These are phyloP conservation scores for Pezicula neosporulosa DNA, from an alignment of 2,329 filamentous ascomycete species.

Conservation along the genomic window DNA sequence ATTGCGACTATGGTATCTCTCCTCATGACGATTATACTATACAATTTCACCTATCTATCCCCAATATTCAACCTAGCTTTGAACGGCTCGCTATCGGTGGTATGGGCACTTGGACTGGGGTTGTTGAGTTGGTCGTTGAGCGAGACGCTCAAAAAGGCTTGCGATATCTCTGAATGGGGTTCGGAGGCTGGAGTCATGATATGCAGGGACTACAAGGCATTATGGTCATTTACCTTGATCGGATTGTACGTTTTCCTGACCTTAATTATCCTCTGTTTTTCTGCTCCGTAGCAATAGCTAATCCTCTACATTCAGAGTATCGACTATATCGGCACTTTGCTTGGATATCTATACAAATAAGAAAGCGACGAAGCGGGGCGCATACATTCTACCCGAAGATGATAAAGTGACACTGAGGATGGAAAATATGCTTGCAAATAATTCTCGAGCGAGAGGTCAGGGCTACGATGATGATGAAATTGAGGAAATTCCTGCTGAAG, in stretches of 20 bases:
- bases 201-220: constrained; percentile 25
- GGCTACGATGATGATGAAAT: background rate
- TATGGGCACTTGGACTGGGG: constrained; percentile 22
- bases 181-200: constrained; percentile 18
- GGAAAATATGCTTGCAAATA: constrained; percentile 10
- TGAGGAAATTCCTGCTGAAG: no score
- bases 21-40: constrained; percentile 22
- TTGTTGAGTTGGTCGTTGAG: constrained; percentile 23
- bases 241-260: constrained; percentile 18
- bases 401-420: constrained; percentile 18
- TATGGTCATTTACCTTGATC: constrained; percentile 25
- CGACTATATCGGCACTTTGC: constrained; percentile 19
- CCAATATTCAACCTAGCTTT: constrained; percentile 23
- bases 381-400: constrained; percentile 22
- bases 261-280: background rate
- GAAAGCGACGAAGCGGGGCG: constrained; percentile 13
- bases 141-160: constrained; percentile 21
- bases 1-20: constrained; percentile 18
- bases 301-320: constrained; percentile 9
- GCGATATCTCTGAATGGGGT: constrained; percentile 16
- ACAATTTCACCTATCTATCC: constrained; percentile 26
- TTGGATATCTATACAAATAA: constrained; percentile 20
- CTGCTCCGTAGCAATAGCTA: background rate
- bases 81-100: constrained; percentile 16
- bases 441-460: background rate